Percentiles rank a stretch among this genome's conserved stretches.
These are phyloP conservation scores for Rhytidiadelphus loreus DNA, from an alignment of 225 moss, liverwort and hornwort genomes.

Conservation along the genomic window DNA sequence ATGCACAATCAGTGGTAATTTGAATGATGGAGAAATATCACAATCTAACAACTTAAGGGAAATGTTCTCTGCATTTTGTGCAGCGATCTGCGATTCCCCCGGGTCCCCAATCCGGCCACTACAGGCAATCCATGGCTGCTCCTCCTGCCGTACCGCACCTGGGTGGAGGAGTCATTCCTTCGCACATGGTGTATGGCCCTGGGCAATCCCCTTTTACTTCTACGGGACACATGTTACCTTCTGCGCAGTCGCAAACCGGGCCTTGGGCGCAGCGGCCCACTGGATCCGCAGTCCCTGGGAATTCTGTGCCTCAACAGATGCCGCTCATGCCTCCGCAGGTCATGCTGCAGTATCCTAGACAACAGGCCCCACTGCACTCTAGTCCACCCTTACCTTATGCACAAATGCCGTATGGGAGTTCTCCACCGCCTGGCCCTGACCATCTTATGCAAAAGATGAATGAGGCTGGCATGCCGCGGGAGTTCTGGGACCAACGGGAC, in stretches of 20 bases:
- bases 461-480: conserved; percentile 43
- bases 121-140: conserved; percentile 33
- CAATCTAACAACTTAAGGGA: too few relatives aligned
- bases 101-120: conserved; percentile 52
- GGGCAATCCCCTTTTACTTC: conserved; percentile 50
- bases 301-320: conserved; percentile 53
- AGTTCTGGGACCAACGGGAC: conserved; percentile 58
- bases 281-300: conserved; percentile 36
- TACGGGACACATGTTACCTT: conserved; percentile 38
- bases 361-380: conserved; percentile 45
- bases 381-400: conserved; percentile 47
- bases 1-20: background rate
- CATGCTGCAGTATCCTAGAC: conserved; percentile 67
- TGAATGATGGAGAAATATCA: background rate
- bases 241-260: conserved; percentile 31
- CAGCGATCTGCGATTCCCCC: conserved; percentile 40
- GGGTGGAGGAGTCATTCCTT: conserved; percentile 40
- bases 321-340: conserved; percentile 88
- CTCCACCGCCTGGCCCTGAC: conserved; percentile 51
- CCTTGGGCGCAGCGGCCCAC: conserved; percentile 54
- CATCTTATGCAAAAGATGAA: conserved; percentile 55
- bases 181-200: conserved; percentile 47
- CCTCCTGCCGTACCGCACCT: conserved; percentile 31
- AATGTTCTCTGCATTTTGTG: background rate
- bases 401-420: conserved; percentile 42